Evolutionary conservation across 768 basidiomycete species (phyloP).

Genomic region (Kwoniella europaea): DNA sequence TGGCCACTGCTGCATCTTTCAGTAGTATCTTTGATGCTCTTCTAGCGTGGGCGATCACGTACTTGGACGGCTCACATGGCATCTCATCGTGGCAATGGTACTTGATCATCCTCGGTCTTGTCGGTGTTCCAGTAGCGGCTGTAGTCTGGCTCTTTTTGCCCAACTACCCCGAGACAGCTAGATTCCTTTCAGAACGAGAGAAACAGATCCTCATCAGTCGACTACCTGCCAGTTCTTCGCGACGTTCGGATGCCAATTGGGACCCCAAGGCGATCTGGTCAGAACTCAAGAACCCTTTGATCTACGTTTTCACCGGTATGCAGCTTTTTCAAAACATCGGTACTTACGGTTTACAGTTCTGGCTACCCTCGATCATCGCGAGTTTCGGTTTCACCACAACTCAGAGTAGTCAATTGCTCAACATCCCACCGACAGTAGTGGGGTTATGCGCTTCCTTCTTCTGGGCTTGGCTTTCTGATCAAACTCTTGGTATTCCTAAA

Average conservation of each 20-base stretch:
- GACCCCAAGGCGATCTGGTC: conserved; percentile 16
- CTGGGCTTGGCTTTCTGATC: too few species aligned
- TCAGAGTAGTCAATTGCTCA: conserved; percentile 27
- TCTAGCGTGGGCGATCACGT: conserved; percentile 28
- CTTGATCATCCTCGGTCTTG: conserved; percentile 26
- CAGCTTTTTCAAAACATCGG: conserved; percentile 60
- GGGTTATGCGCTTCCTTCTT: too few species aligned
- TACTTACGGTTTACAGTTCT: conserved; percentile 30
- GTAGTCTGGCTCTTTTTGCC: conserved; percentile 28
- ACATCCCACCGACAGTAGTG: conserved; percentile 37
- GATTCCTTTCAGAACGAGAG: conserved; percentile 32
- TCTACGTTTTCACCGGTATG: conserved; percentile 24
- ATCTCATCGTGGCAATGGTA: conserved; percentile 39
- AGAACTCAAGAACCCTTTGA: conserved; percentile 24
- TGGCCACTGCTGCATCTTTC: conserved; percentile 24
- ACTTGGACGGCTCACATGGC: conserved; percentile 21
- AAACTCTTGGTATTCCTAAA: too few species aligned
- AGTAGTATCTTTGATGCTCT: conserved; percentile 32
- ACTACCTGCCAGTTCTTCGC: conserved; percentile 28
- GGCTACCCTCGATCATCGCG: conserved; percentile 39
- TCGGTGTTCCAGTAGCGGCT: conserved; percentile 26
- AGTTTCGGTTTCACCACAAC: conserved; percentile 34
- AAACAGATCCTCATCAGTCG: conserved; percentile 29
- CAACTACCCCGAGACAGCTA: conserved; percentile 28
- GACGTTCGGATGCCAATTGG: conserved; percentile 26